Conservation (phyloP, 2,329 filamentous ascomycete species). For the Monosporascus ibericus region DNA sequence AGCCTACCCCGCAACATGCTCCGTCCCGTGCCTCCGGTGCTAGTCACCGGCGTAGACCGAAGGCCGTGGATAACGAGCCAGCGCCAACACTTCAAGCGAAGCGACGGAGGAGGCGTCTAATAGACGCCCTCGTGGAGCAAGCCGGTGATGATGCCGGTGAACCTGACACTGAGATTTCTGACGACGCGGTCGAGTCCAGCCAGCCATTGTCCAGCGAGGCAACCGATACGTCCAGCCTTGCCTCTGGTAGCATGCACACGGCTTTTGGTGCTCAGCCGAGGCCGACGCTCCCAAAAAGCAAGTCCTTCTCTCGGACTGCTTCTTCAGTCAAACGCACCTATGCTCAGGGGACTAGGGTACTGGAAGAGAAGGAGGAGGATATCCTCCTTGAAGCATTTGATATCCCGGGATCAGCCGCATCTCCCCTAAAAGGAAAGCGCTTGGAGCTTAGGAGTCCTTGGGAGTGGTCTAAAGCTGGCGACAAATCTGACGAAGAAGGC, state of each 20-base stretch:
- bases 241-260: slow-evolving; percentile 14
- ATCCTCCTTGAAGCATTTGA: slow-evolving; percentile 21
- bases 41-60: background rate
- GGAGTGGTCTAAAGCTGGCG: slow-evolving; percentile 10
- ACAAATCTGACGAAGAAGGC: slow-evolving; percentile 34
- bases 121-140: slow-evolving; percentile 25
- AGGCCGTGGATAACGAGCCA: slow-evolving; percentile 8
- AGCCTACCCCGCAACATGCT: slow-evolving; percentile 5
- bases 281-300: slow-evolving; percentile 10
- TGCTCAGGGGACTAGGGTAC: slow-evolving; percentile 23
- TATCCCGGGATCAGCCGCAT: slow-evolving; percentile 17
- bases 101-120: slow-evolving; percentile 22
- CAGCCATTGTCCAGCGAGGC: slow-evolving; percentile 14
- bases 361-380: slow-evolving; percentile 27
- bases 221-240: slow-evolving; percentile 13
- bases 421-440: slow-evolving; percentile 21
- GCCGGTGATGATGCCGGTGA: slow-evolving; percentile 13
- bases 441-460: slow-evolving; percentile 23
- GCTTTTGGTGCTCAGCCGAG: slow-evolving; percentile 18
- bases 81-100: slow-evolving; percentile 6
- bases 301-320: slow-evolving; percentile 23
- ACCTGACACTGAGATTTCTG: slow-evolving; percentile 8
- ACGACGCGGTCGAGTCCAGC: slow-evolving; percentile 11
- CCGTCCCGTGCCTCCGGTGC: background rate
- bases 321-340: slow-evolving; percentile 27